Evolutionary conservation across 345 rosid species (phyloP).

Genomic region (Lumnitzera racemosa): DNA sequence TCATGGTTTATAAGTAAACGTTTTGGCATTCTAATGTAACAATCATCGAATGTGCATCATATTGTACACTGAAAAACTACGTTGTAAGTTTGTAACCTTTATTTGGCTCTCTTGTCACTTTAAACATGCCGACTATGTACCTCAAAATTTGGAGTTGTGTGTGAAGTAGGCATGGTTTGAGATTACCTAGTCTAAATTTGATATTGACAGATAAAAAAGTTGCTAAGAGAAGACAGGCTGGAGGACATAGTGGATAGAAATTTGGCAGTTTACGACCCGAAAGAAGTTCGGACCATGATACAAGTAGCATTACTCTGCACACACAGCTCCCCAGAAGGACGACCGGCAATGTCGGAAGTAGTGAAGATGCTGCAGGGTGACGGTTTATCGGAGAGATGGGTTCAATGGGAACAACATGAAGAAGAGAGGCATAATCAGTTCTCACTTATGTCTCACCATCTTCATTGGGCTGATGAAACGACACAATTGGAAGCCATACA

Average conservation of each 20-base stretch:
- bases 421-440: conserved; percentile 49
- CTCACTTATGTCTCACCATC: conserved; percentile 40
- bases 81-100: too few species aligned
- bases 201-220: conserved; percentile 53
- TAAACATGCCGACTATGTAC: too few species aligned
- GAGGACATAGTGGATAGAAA: conserved; percentile 67
- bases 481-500: conserved; percentile 80
- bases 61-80: too few species aligned
- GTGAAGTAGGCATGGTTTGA: too few species aligned
- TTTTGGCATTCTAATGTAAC: too few species aligned
- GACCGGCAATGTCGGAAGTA: conserved; percentile 68
- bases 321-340: conserved; percentile 67
- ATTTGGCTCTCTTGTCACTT: too few species aligned
- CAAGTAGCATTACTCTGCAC: conserved; percentile 82
- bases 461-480: conserved; percentile 58
- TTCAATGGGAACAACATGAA: conserved; percentile 64
- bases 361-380: conserved; percentile 73
- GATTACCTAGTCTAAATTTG: neutral
- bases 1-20: too few species aligned
- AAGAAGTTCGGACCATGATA: conserved; percentile 67
- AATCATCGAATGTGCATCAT: too few species aligned
- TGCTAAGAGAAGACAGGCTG: conserved; percentile 62
- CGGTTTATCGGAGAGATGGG: conserved; percentile 69
- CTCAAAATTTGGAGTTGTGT: too few species aligned
- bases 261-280: conserved; percentile 34